Percentiles rank a stretch among this genome's conserved stretches.
phyloP scores from a whole-genome alignment of 306 rosid species.

The Begonia peltatifolia region DNA sequence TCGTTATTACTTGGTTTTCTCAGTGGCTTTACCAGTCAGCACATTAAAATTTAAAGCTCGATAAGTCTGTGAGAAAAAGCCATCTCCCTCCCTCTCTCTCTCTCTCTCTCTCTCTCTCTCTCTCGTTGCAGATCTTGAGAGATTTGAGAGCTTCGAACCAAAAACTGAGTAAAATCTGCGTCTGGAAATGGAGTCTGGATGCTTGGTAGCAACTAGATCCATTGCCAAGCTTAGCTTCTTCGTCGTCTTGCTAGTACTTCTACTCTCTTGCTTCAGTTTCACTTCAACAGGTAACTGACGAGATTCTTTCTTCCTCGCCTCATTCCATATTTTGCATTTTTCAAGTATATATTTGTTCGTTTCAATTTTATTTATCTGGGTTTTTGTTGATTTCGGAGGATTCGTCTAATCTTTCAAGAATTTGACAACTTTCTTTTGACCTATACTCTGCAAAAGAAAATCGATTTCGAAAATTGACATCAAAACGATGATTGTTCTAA shows the following conservation, averaged over 20 bases:
- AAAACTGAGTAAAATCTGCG: constrained; percentile 18
- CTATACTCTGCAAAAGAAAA: neutral
- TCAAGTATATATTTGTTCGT: constrained; percentile 1
- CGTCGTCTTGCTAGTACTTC: constrained; percentile 24
- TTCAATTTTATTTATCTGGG: neutral
- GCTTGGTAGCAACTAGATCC: constrained; percentile 31
- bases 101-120: constrained; percentile 11
- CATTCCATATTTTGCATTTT: constrained; percentile 5
- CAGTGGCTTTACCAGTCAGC: neutral
- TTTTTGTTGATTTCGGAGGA: constrained; percentile 2
- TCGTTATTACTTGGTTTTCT: too few species aligned
- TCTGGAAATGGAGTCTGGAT: constrained; percentile 31
- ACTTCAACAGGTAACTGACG: constrained; percentile 54
- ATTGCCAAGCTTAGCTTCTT: constrained; percentile 25
- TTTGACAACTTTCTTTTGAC: neutral
- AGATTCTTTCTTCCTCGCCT: neutral
- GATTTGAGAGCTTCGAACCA: neutral
- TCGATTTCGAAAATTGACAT: neutral
- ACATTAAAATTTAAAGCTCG: neutral
- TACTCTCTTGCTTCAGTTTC: constrained; percentile 45
- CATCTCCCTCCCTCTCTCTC: constrained; percentile 9
- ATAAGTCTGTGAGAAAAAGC: neutral
- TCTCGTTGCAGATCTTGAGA: constrained; percentile 30
- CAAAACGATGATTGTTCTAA: neutral
- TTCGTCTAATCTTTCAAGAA: constrained; percentile 7